Evolutionary conservation across 1,139 yeast species (phyloP).

Genomic region (Hyphopichia wangnamkhiaoensis): DNA sequence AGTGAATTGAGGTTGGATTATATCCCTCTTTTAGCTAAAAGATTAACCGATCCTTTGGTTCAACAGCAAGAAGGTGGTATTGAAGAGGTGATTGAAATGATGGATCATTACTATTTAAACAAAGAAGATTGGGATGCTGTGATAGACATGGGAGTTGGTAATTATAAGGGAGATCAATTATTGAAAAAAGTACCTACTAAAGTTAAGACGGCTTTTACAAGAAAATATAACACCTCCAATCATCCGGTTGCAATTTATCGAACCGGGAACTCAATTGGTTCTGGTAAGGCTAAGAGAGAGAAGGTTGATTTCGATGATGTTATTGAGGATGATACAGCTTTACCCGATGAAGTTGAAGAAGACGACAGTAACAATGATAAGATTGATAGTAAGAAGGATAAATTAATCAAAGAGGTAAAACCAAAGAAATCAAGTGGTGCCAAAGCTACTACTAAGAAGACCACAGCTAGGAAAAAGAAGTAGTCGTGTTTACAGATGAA

Average conservation of each 20-base stretch:
- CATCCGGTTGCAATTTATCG: slow-evolving; percentile 89
- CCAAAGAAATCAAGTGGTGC: slow-evolving; percentile 18
- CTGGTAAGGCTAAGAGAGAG: slow-evolving; percentile 35
- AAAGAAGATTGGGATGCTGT: slow-evolving; percentile 91
- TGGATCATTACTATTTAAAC: slow-evolving; percentile 85
- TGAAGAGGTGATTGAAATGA: slow-evolving; percentile 56
- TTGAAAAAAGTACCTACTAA: slow-evolving; percentile 70
- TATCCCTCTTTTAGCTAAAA: slow-evolving; percentile 61
- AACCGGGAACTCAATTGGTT: slow-evolving; percentile 56
- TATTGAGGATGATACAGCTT: slow-evolving; percentile 57
- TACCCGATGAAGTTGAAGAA: slow-evolving; percentile 34
- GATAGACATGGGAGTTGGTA: slow-evolving; percentile 79
- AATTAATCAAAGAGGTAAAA: slow-evolving; percentile 44
- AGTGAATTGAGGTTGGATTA: slow-evolving; percentile 77
- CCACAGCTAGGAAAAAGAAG: slow-evolving; percentile 16
- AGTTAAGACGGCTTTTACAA: slow-evolving; percentile 81
- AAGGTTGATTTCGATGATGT: slow-evolving; percentile 61
- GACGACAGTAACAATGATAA: slow-evolving; percentile 26
- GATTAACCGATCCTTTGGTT: slow-evolving; percentile 58
- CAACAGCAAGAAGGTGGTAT: slow-evolving; percentile 62
- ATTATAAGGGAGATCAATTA: slow-evolving; percentile 41
- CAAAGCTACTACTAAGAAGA: slow-evolving; percentile 5
- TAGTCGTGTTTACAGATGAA: no score
- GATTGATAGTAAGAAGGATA: slow-evolving; percentile 44
- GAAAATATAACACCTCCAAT: slow-evolving; percentile 68